A percentile compares a stretch with the other conserved stretches of the same genome.
These are phyloP conservation scores for Discostella stelligeroides DNA, from an alignment of 108 stramenopile genomes.

Conservation along the genomic window DNA sequence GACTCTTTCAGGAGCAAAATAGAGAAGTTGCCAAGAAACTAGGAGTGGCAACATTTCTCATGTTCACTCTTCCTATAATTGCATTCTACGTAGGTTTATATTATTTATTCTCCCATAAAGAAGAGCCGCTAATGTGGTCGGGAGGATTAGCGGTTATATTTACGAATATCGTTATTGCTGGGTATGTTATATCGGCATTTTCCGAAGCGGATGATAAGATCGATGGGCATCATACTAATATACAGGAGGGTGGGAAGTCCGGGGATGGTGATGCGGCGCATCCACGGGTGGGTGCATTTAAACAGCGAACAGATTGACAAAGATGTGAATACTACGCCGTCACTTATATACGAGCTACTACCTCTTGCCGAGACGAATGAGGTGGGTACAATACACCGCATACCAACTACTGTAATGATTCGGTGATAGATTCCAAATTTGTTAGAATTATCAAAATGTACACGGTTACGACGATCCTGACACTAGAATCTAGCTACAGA, in stretches of 20 bases:
- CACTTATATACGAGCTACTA: too few species aligned
- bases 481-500: too few species aligned
- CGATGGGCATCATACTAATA: slow-evolving; percentile 16
- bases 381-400: background rate
- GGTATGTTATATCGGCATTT: slow-evolving; percentile 51
- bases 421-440: too few species aligned
- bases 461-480: too few species aligned
- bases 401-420: too few species aligned
- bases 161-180: slow-evolving; percentile 50
- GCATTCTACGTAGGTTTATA: slow-evolving; percentile 46
- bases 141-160: slow-evolving; percentile 41
- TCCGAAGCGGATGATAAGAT: slow-evolving; percentile 36
- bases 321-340: background rate
- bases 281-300: slow-evolving; percentile 50
- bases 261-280: slow-evolving; percentile 33
- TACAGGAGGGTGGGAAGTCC: slow-evolving; percentile 1
- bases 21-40: slow-evolving; percentile 43
- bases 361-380: too few species aligned
- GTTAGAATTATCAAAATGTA: too few species aligned
- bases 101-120: slow-evolving; percentile 39
- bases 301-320: slow-evolving; percentile 46
- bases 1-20: slow-evolving; percentile 49
- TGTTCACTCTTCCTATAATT: slow-evolving; percentile 47
- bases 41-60: slow-evolving; percentile 39
- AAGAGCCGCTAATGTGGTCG: slow-evolving; percentile 52